These are phyloP conservation scores for Gymnopilus dilepis DNA, from an alignment of 768 basidiomycete species.

Conservation along the genomic window DNA sequence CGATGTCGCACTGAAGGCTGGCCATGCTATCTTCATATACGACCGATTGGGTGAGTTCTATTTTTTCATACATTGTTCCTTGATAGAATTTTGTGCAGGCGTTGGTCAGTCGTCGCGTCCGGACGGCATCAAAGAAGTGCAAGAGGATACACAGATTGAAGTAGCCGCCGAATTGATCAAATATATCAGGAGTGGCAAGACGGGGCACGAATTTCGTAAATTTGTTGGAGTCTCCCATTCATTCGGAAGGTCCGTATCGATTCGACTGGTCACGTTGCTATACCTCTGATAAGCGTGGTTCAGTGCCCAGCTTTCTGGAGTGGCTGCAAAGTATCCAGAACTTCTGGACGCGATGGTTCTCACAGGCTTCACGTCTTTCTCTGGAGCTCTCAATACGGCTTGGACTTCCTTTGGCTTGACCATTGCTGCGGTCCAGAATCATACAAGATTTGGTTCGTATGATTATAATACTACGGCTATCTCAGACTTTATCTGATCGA, in stretches of 20 bases:
- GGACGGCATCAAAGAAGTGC: constrained; percentile 30
- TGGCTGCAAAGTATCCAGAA: constrained; percentile 23
- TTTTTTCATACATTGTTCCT: not conserved
- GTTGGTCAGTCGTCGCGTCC: constrained; percentile 30
- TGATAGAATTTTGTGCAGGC: constrained; percentile 9
- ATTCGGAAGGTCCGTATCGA: constrained; percentile 26
- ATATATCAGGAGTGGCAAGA: constrained; percentile 10
- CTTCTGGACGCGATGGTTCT: constrained; percentile 27
- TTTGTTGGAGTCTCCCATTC: constrained; percentile 31
- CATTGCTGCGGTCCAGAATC: constrained; percentile 25
- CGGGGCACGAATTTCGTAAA: constrained; percentile 14
- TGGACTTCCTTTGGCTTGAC: constrained; percentile 21
- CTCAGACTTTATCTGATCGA: not conserved
- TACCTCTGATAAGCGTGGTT: too few species aligned
- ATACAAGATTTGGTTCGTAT: constrained; percentile 23
- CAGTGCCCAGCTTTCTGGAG: constrained; percentile 17
- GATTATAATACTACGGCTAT: not conserved
- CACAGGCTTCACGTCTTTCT: constrained; percentile 25
- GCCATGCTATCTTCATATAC: constrained; percentile 27
- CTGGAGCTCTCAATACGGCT: constrained; percentile 10
- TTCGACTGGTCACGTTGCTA: too few species aligned
- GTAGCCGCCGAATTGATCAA: constrained; percentile 23
- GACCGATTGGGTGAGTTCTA: constrained; percentile 26
- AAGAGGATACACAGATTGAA: constrained; percentile 25
- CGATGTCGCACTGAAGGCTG: constrained; percentile 20